Conservation (phyloP, 2,329 filamentous ascomycete species). For the Microsporum ferrugineum region DNA sequence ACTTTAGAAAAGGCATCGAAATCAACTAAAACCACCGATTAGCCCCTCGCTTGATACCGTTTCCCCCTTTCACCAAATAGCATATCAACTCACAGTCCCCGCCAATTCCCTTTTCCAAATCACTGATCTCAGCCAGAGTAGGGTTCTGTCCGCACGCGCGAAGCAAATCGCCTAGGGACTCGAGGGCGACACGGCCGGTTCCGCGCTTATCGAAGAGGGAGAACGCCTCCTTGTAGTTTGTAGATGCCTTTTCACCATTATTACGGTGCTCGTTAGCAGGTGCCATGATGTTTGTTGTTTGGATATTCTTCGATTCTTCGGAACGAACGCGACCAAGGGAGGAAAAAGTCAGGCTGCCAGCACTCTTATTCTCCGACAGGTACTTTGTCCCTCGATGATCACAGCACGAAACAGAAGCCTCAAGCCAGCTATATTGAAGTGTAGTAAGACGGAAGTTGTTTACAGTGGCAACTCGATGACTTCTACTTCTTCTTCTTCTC, state of each 20-base stretch:
- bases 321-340: neutral
- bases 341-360: neutral
- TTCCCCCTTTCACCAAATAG: neutral
- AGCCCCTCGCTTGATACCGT: neutral
- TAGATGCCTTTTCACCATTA: conserved; percentile 48
- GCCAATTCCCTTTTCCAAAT: conserved; percentile 82
- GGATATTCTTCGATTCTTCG: neutral
- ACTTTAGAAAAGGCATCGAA: conserved; percentile 96
- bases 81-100: conserved; percentile 64
- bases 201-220: conserved; percentile 99
- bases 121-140: conserved; percentile 80
- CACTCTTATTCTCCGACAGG: neutral
- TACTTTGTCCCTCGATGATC: neutral
- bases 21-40: conserved; percentile 54
- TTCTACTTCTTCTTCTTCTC: neutral
- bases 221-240: conserved; percentile 99
- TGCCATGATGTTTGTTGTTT: neutral
- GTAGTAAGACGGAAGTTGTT: neutral
- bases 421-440: neutral
- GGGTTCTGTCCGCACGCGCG: conserved; percentile 97
- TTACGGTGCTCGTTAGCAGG: conserved; percentile 14
- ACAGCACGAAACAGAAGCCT: neutral
- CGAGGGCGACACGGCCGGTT: conserved; percentile 77
- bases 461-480: neutral
- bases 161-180: conserved; percentile 82